A percentile compares a stretch with the other conserved stretches of the same genome.
These are phyloP conservation scores for Aureobasidium uvarum DNA, from an alignment of 2,329 filamentous ascomycete genomes.

Conservation along the genomic window DNA sequence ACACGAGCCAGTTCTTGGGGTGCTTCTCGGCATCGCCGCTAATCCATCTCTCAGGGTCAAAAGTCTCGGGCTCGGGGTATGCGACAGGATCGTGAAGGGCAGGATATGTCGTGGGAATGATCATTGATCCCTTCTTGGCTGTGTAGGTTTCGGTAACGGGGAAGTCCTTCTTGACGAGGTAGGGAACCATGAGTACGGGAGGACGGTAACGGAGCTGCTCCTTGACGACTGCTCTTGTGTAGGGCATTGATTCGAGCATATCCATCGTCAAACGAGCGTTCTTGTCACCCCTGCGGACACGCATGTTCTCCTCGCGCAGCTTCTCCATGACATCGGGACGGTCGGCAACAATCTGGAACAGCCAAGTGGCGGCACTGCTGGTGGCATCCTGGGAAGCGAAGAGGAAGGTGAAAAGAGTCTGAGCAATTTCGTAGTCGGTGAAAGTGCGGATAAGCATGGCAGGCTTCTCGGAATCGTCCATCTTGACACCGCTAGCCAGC, in stretches of 20 bases:
- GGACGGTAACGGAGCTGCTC: constrained; percentile 92
- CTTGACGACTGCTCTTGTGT: constrained; percentile 87
- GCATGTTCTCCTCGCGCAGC: constrained; percentile 75
- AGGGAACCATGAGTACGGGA: constrained; percentile 96
- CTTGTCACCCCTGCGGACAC: constrained; percentile 70
- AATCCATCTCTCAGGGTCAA: constrained; percentile 90
- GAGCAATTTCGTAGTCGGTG: constrained; percentile 84
- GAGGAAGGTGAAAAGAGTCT: constrained; percentile 93
- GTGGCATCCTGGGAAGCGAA: constrained; percentile 98
- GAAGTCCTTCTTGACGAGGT: constrained; percentile 92
- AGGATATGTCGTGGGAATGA: constrained; percentile 87
- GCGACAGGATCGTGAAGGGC: constrained; percentile 89
- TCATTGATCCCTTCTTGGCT: constrained; percentile 93
- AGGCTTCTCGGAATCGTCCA: constrained; percentile 71
- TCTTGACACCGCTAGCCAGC: constrained; percentile 65
- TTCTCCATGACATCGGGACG: constrained; percentile 88
- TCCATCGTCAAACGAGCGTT: constrained; percentile 73
- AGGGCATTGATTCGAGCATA: constrained; percentile 81
- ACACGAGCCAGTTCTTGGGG: constrained; percentile 95
- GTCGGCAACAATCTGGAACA: constrained; percentile 93
- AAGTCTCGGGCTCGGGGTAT: constrained; percentile 84
- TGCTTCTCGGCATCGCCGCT: constrained; percentile 84
- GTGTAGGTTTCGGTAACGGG: constrained; percentile 85
- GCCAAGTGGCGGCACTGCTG: constrained; percentile 87
- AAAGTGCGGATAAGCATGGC: constrained; percentile 79